Evolutionary conservation across 2,329 filamentous ascomycete species (phyloP).

Genomic region (Venturia aucupariae): DNA sequence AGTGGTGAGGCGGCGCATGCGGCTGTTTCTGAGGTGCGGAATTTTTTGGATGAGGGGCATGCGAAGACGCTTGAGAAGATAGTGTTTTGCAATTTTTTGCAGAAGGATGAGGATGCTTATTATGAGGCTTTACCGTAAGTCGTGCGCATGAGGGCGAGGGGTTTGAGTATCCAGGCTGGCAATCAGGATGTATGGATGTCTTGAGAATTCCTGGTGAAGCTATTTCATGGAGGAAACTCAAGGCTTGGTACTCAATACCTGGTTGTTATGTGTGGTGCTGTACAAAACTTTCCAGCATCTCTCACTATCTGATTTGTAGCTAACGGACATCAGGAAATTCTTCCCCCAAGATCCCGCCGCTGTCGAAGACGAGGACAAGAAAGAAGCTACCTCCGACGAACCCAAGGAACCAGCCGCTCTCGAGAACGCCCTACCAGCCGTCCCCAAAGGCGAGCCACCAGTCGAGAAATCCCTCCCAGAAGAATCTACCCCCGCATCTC

Average conservation of each 20-base stretch:
- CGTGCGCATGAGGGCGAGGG: not conserved
- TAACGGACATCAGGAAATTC: slow-evolving; percentile 2
- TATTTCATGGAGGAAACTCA: slow-evolving; percentile 15
- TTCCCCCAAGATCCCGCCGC: not conserved
- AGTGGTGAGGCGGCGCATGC: slow-evolving; percentile 60
- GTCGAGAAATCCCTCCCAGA: slow-evolving; percentile 18
- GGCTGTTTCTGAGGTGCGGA: slow-evolving; percentile 53
- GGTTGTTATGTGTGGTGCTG: not conserved
- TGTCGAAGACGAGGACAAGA: not conserved
- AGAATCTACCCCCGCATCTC: slow-evolving; percentile 31
- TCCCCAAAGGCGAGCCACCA: slow-evolving; percentile 8
- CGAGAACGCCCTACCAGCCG: slow-evolving; percentile 7
- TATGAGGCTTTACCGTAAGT: slow-evolving; percentile 63
- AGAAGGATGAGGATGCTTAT: slow-evolving; percentile 70
- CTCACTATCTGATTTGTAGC: slow-evolving; percentile 18
- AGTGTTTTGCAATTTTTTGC: slow-evolving; percentile 75
- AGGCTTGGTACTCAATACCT: not conserved
- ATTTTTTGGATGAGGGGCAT: slow-evolving; percentile 43
- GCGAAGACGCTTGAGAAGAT: slow-evolving; percentile 55
- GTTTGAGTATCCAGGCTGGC: not conserved
- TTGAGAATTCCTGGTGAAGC: not conserved
- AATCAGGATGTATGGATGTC: not conserved
- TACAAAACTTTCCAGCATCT: not conserved
- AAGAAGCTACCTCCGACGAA: not conserved
- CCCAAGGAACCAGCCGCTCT: not conserved